These are phyloP conservation scores for Aureobasidium pullulans DNA, from an alignment of 2,329 filamentous ascomycete genomes.

Conservation along the genomic window DNA sequence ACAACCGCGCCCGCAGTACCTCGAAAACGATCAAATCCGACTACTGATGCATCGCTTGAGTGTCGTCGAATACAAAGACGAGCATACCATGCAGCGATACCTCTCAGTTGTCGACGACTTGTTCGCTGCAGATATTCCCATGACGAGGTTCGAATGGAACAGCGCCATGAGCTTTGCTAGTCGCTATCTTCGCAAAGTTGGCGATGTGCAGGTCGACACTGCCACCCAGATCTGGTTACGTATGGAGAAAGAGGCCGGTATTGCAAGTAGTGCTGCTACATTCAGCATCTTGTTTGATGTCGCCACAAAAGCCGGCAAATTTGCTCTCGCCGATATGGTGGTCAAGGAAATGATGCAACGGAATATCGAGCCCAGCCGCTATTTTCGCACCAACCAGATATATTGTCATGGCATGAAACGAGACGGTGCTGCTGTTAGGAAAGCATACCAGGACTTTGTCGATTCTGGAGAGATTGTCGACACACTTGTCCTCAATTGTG, in stretches of 20 bases:
- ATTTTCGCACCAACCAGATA: conserved; percentile 74
- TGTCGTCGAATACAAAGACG: conserved; percentile 40
- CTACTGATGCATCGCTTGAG: conserved; percentile 62
- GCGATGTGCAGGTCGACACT: conserved; percentile 55
- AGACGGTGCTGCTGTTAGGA: conserved; percentile 66
- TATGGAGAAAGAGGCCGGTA: conserved; percentile 69
- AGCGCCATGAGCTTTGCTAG: conserved; percentile 73
- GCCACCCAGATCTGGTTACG: conserved; percentile 76
- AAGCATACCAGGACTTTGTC: conserved; percentile 77
- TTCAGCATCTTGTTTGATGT: conserved; percentile 91
- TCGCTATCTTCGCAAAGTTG: conserved; percentile 56
- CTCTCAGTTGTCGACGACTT: conserved; percentile 79
- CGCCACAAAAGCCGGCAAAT: conserved; percentile 79
- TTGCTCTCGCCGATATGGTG: conserved; percentile 73
- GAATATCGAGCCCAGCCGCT: conserved; percentile 63
- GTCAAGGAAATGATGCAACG: conserved; percentile 72
- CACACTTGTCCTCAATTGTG: conserved; percentile 75
- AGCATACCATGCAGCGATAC: conserved; percentile 68
- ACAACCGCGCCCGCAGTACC: conserved; percentile 45
- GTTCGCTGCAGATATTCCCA: conserved; percentile 61
- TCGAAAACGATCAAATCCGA: conserved; percentile 48
- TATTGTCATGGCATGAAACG: conserved; percentile 71
- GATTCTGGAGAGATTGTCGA: conserved; percentile 80
- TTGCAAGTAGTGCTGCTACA: conserved; percentile 66
- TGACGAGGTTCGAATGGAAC: conserved; percentile 70